These are phyloP conservation scores for Tylopilus sp. DNA, from an alignment of 768 basidiomycete genomes.

Conservation along the genomic window DNA sequence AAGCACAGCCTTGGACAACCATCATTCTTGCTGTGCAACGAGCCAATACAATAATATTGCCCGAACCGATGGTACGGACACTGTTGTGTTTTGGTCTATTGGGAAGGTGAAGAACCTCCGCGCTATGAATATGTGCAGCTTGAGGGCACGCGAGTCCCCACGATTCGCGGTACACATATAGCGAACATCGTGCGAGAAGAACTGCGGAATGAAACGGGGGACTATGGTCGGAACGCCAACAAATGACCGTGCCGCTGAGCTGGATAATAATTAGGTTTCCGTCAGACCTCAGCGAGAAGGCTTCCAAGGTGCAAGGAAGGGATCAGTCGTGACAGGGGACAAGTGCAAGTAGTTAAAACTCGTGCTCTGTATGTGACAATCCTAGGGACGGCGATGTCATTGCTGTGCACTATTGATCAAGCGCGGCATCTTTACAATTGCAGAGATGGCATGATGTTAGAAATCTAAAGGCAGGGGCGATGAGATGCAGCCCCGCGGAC, in stretches of 20 bases:
- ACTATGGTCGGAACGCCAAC: conserved; percentile 4
- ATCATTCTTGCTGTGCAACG: conserved; percentile 8
- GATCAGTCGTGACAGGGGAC: neutral
- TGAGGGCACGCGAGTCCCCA: neutral
- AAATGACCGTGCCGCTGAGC: conserved; percentile 13
- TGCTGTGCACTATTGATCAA: conserved; percentile 7
- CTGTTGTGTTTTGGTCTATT: neutral
- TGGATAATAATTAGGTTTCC: conserved; percentile 12
- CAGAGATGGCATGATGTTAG: conserved; percentile 8
- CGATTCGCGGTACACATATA: neutral
- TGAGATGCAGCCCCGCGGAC: conserved; percentile 1
- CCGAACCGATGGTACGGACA: neutral
- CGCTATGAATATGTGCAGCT: neutral
- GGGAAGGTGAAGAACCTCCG: neutral
- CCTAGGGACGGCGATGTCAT: conserved; percentile 11
- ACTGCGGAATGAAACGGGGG: neutral
- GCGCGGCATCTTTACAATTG: neutral
- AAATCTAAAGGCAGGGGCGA: neutral
- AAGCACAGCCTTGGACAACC: conserved; percentile 9
- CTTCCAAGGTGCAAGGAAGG: neutral
- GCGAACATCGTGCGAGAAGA: conserved; percentile 4
- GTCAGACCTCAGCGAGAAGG: neutral
- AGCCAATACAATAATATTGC: neutral
- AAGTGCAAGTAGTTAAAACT: neutral
- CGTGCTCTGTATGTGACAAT: neutral